Conservation (phyloP, 306 rosid species). For the Calophaca sinica region DNA sequence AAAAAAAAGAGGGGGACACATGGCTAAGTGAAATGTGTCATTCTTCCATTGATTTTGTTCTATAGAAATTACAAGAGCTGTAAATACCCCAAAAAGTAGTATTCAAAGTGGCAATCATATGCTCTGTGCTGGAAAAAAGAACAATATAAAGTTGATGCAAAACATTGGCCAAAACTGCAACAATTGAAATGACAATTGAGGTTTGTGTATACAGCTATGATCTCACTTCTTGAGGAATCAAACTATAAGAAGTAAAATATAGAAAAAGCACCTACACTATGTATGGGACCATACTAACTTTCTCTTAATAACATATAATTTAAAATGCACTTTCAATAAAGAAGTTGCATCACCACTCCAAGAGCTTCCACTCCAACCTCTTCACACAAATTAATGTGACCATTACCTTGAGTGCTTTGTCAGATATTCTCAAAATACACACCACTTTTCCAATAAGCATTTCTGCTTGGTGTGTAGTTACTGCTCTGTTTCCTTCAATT, state of each 20-base stretch:
- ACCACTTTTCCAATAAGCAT: constrained; percentile 39
- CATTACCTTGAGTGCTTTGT: constrained; percentile 45
- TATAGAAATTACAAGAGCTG: constrained; percentile 24
- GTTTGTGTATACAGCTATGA: constrained; percentile 19
- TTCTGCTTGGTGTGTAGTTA: constrained; percentile 32
- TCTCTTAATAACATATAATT: not conserved
- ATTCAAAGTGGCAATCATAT: constrained; percentile 36
- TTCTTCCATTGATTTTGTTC: constrained; percentile 19
- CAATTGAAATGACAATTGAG: constrained; percentile 8
- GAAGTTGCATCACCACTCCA: constrained; percentile 37
- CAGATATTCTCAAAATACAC: constrained; percentile 43
- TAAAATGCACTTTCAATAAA: constrained; percentile 38
- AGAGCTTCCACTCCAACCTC: constrained; percentile 39
- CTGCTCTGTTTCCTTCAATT: constrained; percentile 36
- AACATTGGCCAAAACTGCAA: constrained; percentile 2
- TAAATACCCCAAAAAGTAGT: not conserved
- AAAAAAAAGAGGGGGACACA: not conserved
- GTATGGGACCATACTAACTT: constrained; percentile 26
- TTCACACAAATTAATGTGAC: constrained; percentile 23
- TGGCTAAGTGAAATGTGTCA: constrained; percentile 21
- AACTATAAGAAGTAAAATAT: constrained; percentile 25
- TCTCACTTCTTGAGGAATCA: constrained; percentile 28
- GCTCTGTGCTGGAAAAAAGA: constrained; percentile 9
- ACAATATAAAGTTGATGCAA: not conserved
- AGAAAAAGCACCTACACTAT: not conserved